Percentiles rank a stretch among this genome's conserved stretches.
Conservation (phyloP, 2,329 filamentous ascomycete species). For the Biscogniauxia sp. region DNA sequence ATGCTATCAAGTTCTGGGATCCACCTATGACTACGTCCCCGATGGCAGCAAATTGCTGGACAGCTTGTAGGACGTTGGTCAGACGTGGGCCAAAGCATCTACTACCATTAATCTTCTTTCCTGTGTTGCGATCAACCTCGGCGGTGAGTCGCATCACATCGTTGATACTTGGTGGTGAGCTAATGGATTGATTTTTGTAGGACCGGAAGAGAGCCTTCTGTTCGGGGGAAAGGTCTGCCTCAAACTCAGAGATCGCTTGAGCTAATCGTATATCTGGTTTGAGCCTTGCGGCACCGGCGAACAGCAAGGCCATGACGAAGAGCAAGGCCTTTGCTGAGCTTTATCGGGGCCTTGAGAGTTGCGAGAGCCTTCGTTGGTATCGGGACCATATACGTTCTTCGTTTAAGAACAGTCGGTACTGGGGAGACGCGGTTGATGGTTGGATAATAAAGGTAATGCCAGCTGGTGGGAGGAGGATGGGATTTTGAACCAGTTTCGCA, state of each 20-base stretch:
- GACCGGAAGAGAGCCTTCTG: conserved; percentile 34
- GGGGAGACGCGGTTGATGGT: no score
- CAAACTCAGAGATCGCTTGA: conserved; percentile 40
- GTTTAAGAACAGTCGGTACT: no score
- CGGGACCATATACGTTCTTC: no score
- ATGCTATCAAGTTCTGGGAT: conserved; percentile 43
- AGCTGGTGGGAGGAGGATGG: no score
- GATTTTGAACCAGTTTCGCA: no score
- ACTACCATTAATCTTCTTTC: not conserved
- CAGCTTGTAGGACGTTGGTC: conserved; percentile 37
- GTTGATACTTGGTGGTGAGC: conserved; percentile 26
- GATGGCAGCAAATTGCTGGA: conserved; percentile 43
- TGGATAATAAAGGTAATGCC: no score
- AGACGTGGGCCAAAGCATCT: conserved; percentile 41
- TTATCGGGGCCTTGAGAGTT: no score
- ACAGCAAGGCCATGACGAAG: conserved; percentile 1
- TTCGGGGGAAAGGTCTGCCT: conserved; percentile 34
- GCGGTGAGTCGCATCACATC: conserved; percentile 42
- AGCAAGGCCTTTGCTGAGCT: no score
- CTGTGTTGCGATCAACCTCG: conserved; percentile 33
- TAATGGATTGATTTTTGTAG: conserved; percentile 15
- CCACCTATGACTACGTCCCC: conserved; percentile 41
- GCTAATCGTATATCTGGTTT: conserved; percentile 40
- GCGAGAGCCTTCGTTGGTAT: no score
- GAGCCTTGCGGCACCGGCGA: conserved; percentile 6